phyloP scores from a whole-genome alignment of 441 rosid species.

The Mallotus japonicus region DNA sequence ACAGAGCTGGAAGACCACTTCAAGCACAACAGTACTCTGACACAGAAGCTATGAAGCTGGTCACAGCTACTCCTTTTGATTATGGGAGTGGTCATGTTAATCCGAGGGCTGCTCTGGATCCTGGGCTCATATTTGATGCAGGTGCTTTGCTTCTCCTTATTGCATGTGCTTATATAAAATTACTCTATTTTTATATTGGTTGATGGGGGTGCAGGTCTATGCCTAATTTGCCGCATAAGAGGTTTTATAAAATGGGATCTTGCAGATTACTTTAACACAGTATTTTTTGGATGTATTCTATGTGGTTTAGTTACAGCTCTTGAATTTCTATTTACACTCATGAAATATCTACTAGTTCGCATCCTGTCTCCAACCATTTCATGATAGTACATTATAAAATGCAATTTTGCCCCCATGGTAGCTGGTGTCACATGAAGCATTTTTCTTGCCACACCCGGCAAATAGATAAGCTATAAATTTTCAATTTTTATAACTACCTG shows the following conservation, averaged over 20 bases:
- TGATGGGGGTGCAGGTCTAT: neutral
- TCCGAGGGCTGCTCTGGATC: conserved; percentile 94
- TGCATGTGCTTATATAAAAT: neutral
- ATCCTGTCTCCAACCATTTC: neutral
- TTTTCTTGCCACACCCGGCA: no score
- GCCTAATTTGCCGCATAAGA: neutral
- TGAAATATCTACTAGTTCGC: no score
- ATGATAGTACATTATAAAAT: neutral
- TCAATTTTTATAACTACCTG: no score
- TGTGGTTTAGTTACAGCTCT: neutral
- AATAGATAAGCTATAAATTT: no score
- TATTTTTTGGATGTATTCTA: neutral
- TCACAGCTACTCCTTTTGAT: conserved; percentile 87
- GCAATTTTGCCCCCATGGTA: no score
- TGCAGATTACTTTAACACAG: neutral
- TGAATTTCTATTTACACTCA: no score
- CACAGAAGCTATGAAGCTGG: conserved; percentile 70
- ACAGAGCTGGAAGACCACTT: conserved; percentile 89
- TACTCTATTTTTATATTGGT: neutral
- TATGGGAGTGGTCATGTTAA: conserved; percentile 95
- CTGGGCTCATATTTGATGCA: conserved; percentile 93
- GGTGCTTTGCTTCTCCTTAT: conserved; percentile 36
- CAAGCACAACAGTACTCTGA: conserved; percentile 88
- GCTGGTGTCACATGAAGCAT: no score
- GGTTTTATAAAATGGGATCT: neutral